Percentiles rank a stretch among this genome's conserved stretches.
These are phyloP conservation scores for Chlorella sp. DNA, from an alignment of 139 green algal genomes.

Conservation along the genomic window DNA sequence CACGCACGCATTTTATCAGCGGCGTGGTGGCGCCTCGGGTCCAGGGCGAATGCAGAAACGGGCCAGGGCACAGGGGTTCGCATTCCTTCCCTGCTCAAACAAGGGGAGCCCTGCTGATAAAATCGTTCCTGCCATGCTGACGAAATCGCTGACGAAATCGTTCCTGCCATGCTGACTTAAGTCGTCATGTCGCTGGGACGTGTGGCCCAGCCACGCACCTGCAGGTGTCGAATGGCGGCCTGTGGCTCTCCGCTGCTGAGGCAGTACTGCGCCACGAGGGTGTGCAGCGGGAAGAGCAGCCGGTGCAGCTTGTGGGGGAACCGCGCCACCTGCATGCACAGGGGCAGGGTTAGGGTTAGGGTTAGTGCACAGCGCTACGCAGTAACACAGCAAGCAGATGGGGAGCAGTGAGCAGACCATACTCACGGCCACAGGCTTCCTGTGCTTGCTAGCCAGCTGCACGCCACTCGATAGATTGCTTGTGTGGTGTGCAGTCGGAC, in stretches of 20 bases:
- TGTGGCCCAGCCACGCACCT: too few relatives aligned
- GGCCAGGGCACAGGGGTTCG: background rate
- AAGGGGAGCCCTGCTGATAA: background rate
- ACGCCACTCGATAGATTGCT: background rate
- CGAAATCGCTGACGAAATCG: background rate
- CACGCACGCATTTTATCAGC: background rate
- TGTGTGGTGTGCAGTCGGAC: background rate
- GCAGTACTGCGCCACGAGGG: background rate
- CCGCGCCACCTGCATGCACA: background rate
- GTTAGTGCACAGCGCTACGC: too few relatives aligned
- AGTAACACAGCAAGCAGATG: background rate
- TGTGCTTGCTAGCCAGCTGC: too few relatives aligned
- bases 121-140: background rate
- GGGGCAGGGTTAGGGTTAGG: too few relatives aligned
- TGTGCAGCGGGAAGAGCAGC: background rate
- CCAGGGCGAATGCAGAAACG: background rate
- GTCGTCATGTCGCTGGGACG: too few relatives aligned
- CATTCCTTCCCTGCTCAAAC: background rate
- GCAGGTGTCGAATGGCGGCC: background rate
- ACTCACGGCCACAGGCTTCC: too few relatives aligned
- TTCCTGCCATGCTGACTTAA: background rate
- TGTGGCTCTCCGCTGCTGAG: background rate
- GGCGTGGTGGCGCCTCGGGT: background rate
- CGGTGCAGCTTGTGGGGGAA: background rate
- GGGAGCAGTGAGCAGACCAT: too few relatives aligned